phyloP scores from a whole-genome alignment of 768 basidiomycete species.

The Leccinum uliginosum region DNA sequence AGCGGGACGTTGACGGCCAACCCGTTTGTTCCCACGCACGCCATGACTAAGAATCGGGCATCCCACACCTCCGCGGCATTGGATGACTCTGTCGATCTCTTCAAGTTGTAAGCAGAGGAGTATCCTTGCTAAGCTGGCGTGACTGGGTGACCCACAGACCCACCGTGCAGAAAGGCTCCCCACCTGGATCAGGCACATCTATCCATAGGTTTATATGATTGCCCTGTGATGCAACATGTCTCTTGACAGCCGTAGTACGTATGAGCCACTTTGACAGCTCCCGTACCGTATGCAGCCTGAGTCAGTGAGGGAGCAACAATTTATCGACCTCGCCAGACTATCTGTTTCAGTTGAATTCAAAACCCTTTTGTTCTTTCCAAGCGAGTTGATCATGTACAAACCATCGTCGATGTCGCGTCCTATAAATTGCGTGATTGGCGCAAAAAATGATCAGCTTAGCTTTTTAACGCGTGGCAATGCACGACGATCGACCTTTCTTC shows the following conservation, averaged over 20 bases:
- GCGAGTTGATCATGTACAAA: not conserved
- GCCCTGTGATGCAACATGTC: not conserved
- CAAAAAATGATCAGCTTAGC: not conserved
- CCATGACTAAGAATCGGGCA: not conserved
- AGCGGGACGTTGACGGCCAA: not conserved
- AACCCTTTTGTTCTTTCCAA: not conserved
- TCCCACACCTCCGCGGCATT: slow-evolving; percentile 10
- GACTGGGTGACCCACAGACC: not conserved
- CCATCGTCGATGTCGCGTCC: no score
- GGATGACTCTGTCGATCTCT: not conserved
- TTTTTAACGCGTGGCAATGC: not conserved
- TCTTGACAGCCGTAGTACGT: not conserved
- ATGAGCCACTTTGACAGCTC: not conserved
- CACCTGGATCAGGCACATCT: not conserved
- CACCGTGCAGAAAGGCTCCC: no score
- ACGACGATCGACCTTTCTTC: not conserved
- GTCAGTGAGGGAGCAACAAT: not conserved
- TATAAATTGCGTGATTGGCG: not conserved
- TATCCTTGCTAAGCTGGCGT: not conserved
- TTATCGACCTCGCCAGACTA: not conserved
- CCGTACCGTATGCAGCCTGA: not conserved
- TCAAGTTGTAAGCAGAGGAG: no score
- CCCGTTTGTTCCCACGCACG: not conserved
- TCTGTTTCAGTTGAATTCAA: not conserved
- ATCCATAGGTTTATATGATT: not conserved